Conservation (phyloP, 306 rosid species). For the Albizia julibrissin region DNA sequence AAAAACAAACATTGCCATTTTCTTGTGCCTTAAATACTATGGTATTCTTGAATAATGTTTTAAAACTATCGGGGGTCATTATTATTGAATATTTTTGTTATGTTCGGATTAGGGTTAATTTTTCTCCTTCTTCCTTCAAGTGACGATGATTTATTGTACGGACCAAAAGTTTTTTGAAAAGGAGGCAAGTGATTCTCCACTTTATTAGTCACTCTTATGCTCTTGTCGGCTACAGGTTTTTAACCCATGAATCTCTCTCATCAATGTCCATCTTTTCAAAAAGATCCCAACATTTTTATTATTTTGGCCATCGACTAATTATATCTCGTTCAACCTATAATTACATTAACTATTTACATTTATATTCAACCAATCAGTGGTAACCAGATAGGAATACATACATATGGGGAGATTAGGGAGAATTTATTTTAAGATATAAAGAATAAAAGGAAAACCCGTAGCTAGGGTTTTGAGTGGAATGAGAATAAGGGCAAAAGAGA, state of each 20-base stretch:
- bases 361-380: neutral
- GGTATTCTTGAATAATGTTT: neutral
- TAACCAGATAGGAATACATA: neutral
- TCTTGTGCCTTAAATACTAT: neutral
- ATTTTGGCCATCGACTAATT: neutral
- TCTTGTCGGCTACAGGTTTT: neutral
- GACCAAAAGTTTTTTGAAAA: conserved; percentile 43
- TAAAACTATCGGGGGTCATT: neutral
- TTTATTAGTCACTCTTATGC: neutral
- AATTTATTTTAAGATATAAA: too few relatives aligned
- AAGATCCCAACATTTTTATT: neutral
- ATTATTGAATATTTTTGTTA: neutral
- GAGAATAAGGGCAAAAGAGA: too few relatives aligned
- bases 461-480: too few relatives aligned
- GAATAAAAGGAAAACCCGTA: neutral
- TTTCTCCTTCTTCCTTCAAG: neutral
- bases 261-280: neutral
- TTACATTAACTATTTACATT: neutral
- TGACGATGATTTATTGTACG: conserved; percentile 37
- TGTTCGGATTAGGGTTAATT: neutral
- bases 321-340: neutral
- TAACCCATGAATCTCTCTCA: neutral
- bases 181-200: conserved; percentile 47
- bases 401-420: too few relatives aligned
- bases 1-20: neutral